Evolutionary conservation across 2,329 filamentous ascomycete species (phyloP), one percentile per base, ranked within the genome.

Genomic region (Fusarium kyushuense): DNA sequence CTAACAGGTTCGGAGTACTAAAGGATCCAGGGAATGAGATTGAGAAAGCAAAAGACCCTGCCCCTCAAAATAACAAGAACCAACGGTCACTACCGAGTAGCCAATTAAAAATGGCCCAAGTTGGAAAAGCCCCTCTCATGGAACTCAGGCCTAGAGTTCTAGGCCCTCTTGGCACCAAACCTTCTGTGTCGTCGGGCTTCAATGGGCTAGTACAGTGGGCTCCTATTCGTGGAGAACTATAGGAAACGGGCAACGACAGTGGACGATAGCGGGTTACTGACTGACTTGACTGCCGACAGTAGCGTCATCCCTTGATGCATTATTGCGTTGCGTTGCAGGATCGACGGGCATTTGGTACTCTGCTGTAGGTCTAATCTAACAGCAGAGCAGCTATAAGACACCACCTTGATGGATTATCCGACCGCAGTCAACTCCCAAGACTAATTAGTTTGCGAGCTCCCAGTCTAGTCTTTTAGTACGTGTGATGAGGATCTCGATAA

Each of bases 121-220:
- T 29, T 19, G n/a, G 5, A 27, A 21, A 19, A 40, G n/a, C 33
- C 47, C 52, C 49, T 25, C 52, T 63, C 29, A 30, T 56, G 36
- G 65, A 65, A 69, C 42, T 42, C 54, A 25, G 35, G 42, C 65
- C 32, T 21, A 29, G 41, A 35, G 53, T 63, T 70, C 66, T 69
- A 67, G 66, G 54, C 65, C 60, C 48, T 69, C 65, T 67, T 67
- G 59, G 65, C 65, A 47, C 33, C 30, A 65, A 64, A 65, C 40
- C 10, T 33, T 40, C 23, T 40, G 23, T 40, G 33, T 29, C 25
- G n/a, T n/a, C 23, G 14, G 14, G 32, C 33, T 35, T 51, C 46
- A 36, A n/a, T 32, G 46, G 30, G 30, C 5, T 17, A 35, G 27
- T 35, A 12, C 13, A 16, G 21, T 27, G 32, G 32, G 23, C 27